A percentile compares a stretch with the other conserved stretches of the same genome.
These are phyloP conservation scores for Diaporthe ampelina DNA, from an alignment of 2,329 filamentous ascomycete species.

Conservation along the genomic window DNA sequence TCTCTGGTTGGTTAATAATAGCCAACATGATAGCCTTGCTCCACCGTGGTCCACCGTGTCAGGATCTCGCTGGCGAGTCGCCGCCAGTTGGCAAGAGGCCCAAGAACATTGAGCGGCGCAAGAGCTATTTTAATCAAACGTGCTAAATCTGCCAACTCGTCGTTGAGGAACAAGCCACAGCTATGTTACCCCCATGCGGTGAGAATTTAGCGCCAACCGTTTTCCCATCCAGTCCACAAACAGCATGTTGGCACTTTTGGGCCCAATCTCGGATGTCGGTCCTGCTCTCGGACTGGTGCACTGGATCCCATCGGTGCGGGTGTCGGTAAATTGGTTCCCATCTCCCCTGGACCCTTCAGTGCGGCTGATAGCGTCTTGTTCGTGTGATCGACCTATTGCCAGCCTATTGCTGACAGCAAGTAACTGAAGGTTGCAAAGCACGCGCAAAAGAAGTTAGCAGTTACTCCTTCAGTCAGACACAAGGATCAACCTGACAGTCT, in stretches of 20 bases:
- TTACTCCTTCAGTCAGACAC: too few relatives aligned
- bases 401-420: neutral
- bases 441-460: neutral
- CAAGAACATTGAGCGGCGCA: too few relatives aligned
- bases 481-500: neutral
- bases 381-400: too few relatives aligned
- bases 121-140: neutral
- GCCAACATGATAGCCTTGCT: neutral
- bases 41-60: neutral
- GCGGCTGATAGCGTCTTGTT: neutral
- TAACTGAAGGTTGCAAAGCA: neutral
- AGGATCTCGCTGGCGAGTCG: too few relatives aligned
- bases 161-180: neutral
- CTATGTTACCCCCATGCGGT: neutral
- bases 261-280: slow-evolving; percentile 12
- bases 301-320: neutral
- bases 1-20: neutral
- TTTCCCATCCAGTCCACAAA: neutral
- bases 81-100: neutral
- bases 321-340: neutral
- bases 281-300: neutral
- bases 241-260: neutral
- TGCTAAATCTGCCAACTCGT: neutral
- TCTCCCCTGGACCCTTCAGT: neutral
- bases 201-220: slow-evolving; percentile 7